A percentile compares a stretch with the other conserved stretches of the same genome.
These are phyloP conservation scores for Halophytophthora batemanensis DNA, from an alignment of 352 stramenopile species.

Conservation along the genomic window DNA sequence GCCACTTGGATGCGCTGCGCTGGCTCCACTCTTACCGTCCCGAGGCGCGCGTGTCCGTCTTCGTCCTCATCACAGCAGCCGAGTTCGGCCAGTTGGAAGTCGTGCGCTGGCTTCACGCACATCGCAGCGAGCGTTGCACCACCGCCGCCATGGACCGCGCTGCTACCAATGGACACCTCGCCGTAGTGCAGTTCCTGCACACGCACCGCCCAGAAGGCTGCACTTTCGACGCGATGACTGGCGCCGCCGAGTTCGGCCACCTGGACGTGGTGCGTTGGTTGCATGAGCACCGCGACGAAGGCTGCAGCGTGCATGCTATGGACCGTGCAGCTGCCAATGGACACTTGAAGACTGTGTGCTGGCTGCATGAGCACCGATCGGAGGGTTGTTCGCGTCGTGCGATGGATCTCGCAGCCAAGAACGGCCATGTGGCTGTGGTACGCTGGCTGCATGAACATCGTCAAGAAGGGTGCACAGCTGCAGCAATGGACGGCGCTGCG, in stretches of 20 bases:
- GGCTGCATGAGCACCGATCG: conserved; percentile 30
- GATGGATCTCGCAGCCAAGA: conserved; percentile 40
- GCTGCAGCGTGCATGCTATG: conserved; percentile 38
- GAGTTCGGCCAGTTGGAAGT: conserved; percentile 30
- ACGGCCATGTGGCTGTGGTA: conserved; percentile 36
- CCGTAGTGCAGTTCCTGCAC: conserved; percentile 36
- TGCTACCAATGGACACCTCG: conserved; percentile 34
- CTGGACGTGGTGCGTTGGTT: conserved; percentile 39
- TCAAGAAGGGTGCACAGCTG: conserved; percentile 33
- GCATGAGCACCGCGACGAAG: conserved; percentile 28
- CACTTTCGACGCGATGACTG: conserved; percentile 37
- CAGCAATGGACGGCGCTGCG: conserved; percentile 45
- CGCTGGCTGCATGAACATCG: conserved; percentile 37
- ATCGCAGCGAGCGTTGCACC: conserved; percentile 24
- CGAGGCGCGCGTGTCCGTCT: conserved; percentile 30
- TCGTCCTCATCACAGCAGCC: conserved; percentile 37
- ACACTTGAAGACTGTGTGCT: conserved; percentile 35
- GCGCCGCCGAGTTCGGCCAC: conserved; percentile 29
- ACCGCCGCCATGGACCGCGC: conserved; percentile 39
- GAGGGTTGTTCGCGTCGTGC: conserved; percentile 35
- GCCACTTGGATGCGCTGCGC: conserved; percentile 27
- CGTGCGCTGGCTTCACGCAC: conserved; percentile 30
- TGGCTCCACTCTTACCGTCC: conserved; percentile 31
- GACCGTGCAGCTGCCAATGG: conserved; percentile 32
- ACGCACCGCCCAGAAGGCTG: conserved; percentile 30